These are phyloP conservation scores for Ploettnerulaceae sp. DNA, from an alignment of 2,329 filamentous ascomycete genomes.

Conservation along the genomic window DNA sequence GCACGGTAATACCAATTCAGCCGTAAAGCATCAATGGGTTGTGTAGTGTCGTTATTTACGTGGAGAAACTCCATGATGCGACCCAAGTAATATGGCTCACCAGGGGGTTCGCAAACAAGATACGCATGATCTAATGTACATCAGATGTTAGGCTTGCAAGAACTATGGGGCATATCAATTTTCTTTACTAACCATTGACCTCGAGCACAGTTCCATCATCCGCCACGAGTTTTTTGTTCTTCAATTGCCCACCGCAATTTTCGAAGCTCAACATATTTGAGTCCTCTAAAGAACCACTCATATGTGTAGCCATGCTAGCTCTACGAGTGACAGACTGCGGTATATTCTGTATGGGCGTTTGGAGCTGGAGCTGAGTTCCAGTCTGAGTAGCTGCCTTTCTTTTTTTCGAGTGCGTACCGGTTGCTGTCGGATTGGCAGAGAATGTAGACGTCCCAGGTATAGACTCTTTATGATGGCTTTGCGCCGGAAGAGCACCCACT, in stretches of 20 bases:
- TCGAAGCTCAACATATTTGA: conserved; percentile 90
- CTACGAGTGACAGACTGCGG: conserved; percentile 18
- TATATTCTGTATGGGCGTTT: conserved; percentile 12
- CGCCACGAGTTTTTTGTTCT: conserved; percentile 73
- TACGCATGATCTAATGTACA: conserved; percentile 71
- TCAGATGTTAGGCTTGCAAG: background rate
- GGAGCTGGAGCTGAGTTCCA: conserved; percentile 13
- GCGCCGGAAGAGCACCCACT: conserved; percentile 25
- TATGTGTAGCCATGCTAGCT: conserved; percentile 19
- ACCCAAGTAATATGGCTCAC: conserved; percentile 95
- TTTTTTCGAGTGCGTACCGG: conserved; percentile 60
- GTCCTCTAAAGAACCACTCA: conserved; percentile 41
- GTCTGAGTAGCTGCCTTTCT: conserved; percentile 61
- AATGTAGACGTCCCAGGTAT: conserved; percentile 57
- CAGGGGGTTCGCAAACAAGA: conserved; percentile 92
- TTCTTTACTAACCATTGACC: conserved; percentile 69
- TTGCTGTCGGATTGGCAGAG: conserved; percentile 41
- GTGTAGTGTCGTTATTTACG: conserved; percentile 64
- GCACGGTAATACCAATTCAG: conserved; percentile 99
- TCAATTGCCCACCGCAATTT: conserved; percentile 60
- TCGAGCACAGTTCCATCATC: conserved; percentile 84
- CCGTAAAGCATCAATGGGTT: conserved; percentile 77
- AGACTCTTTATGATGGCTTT: conserved; percentile 38
- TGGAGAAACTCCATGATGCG: conserved; percentile 98
- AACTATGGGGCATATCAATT: no score